These are phyloP conservation scores for Trichoderma sp. DNA, from an alignment of 2,329 filamentous ascomycete genomes.

Conservation along the genomic window DNA sequence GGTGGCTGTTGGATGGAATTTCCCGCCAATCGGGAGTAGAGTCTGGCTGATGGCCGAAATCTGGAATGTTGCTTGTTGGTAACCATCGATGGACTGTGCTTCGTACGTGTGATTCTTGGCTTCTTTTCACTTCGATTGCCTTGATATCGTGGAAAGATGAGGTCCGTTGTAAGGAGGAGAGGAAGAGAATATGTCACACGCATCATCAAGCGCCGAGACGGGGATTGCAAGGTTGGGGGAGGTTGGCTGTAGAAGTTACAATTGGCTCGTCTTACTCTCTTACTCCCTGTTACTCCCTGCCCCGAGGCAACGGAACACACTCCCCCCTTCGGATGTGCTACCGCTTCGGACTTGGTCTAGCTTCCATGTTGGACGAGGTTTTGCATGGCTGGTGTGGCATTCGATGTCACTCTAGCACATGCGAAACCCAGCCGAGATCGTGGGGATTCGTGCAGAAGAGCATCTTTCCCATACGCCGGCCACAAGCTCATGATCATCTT, in stretches of 20 bases:
- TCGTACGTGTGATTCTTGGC: too few species aligned
- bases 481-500: not conserved
- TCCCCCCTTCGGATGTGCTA: not conserved
- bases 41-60: not conserved
- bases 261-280: not conserved
- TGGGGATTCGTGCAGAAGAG: conserved; percentile 1
- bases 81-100: too few species aligned
- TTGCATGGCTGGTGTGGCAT: not conserved
- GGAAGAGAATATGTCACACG: too few species aligned
- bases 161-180: too few species aligned
- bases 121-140: not conserved
- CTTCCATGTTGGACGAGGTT: not conserved
- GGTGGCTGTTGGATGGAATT: conserved; percentile 8
- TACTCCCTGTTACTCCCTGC: not conserved
- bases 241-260: too few species aligned
- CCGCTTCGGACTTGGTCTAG: not conserved
- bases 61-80: too few species aligned
- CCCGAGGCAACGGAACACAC: not conserved
- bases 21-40: conserved; percentile 20
- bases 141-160: not conserved
- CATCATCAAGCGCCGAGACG: too few species aligned
- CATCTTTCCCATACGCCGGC: conserved; percentile 2
- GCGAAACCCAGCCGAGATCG: not conserved
- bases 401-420: conserved; percentile 13
- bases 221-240: not conserved